Evolutionary conservation across 169 alveolate genomes (phyloP).

Genomic region (Theileria sp.): DNA sequence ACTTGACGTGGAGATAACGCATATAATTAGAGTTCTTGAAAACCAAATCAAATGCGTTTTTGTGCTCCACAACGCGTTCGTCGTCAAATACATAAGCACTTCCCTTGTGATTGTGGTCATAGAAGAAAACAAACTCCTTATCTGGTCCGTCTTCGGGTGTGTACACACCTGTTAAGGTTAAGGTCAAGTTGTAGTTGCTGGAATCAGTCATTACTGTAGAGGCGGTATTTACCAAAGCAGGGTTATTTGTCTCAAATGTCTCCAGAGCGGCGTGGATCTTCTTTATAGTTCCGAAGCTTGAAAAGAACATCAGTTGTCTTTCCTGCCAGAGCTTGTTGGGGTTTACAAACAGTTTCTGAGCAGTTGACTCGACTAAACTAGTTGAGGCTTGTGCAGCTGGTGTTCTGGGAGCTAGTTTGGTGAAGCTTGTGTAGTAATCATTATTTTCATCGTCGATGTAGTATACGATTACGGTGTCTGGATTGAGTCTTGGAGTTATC

Average conservation of each 20-base stretch:
- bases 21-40: background rate
- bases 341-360: background rate
- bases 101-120: background rate
- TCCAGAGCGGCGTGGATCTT: background rate
- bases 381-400: background rate
- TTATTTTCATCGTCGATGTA: conserved; percentile 1
- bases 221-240: background rate
- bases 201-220: background rate
- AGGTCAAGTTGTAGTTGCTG: background rate
- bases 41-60: background rate
- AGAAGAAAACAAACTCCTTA: conserved; percentile 6
- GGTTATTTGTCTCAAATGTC: background rate
- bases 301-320: background rate
- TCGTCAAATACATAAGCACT: background rate
- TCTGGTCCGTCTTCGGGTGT: background rate
- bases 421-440: background rate
- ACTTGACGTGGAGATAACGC: background rate
- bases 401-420: background rate
- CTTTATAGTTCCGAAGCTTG: background rate
- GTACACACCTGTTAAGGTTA: background rate
- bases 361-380: background rate
- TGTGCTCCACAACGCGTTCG: background rate
- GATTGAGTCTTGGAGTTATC: background rate
- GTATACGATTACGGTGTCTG: background rate
- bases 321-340: background rate